phyloP scores from a whole-genome alignment of 164 flowering plant species.

The Liquidambar formosana region DNA sequence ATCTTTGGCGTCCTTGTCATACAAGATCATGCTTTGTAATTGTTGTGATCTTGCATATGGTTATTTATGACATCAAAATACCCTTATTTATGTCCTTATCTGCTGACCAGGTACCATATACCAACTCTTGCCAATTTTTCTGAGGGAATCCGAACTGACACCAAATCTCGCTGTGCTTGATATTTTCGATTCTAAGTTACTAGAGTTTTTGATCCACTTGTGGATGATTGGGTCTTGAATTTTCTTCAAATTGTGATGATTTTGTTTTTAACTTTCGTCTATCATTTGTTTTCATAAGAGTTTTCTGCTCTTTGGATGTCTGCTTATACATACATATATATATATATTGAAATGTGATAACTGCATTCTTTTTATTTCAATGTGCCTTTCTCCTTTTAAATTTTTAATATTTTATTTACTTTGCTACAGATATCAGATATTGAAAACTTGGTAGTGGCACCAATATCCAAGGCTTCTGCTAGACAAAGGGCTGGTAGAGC shows the following conservation, averaged over 20 bases:
- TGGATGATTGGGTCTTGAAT: not conserved
- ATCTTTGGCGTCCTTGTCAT: not conserved
- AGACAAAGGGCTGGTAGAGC: constrained; percentile 98
- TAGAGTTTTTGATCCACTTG: not conserved
- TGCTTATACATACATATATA: too few species aligned
- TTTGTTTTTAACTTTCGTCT: not conserved
- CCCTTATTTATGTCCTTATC: too few species aligned
- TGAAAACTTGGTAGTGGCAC: constrained; percentile 90
- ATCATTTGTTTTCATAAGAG: not conserved
- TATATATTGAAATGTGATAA: not conserved
- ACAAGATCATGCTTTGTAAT: not conserved
- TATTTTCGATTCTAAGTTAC: not conserved
- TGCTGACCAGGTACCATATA: not conserved
- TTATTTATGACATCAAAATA: not conserved
- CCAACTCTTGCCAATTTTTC: not conserved
- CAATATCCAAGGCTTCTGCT: constrained; percentile 96
- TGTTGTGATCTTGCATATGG: too few species aligned
- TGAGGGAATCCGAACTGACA: not conserved
- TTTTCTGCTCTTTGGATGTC: not conserved
- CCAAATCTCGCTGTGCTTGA: not conserved
- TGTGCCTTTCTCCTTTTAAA: not conserved
- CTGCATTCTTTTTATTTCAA: too few species aligned
- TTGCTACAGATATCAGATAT: constrained; percentile 72
- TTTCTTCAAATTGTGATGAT: not conserved
- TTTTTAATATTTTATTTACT: not conserved